A percentile compares a stretch with the other conserved stretches of the same genome.
Evolutionary conservation across 805 yeast species (phyloP).

Genomic region (Candida dajiaensis): DNA sequence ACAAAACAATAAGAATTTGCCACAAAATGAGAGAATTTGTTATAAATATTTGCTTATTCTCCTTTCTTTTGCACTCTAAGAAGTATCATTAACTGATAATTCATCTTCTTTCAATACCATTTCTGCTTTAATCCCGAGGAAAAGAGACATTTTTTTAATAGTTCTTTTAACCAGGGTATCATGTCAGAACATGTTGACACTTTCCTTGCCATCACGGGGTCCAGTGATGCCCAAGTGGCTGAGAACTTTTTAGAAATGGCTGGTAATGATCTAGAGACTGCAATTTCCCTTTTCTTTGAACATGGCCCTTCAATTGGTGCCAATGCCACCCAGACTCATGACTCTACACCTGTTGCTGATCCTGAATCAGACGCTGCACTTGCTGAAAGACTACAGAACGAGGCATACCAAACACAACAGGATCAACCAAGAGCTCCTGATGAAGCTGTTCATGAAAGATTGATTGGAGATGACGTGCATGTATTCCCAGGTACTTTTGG

Average conservation of each 20-base stretch:
- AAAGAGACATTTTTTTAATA: neutral
- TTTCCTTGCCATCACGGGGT: constrained; percentile 81
- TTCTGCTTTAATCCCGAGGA: neutral
- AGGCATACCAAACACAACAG: constrained; percentile 37
- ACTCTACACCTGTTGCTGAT: constrained; percentile 3
- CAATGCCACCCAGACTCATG: constrained; percentile 4
- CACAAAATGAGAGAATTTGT: neutral
- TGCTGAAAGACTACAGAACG: constrained; percentile 59
- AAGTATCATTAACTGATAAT: neutral
- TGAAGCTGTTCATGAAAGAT: constrained; percentile 70
- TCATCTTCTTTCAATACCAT: neutral
- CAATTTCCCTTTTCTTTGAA: constrained; percentile 80
- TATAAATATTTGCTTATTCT: too few relatives aligned
- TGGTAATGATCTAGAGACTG: constrained; percentile 72
- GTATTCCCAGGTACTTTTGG: constrained; percentile 31
- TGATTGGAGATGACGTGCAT: constrained; percentile 45
- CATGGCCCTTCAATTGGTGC: constrained; percentile 35
- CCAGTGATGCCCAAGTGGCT: constrained; percentile 62
- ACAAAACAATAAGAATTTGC: neutral
- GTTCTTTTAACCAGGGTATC: neutral
- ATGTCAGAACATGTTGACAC: constrained; percentile 52
- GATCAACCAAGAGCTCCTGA: constrained; percentile 55
- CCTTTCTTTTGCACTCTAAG: too few relatives aligned
- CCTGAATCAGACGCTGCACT: constrained; percentile 40
- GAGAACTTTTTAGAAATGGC: constrained; percentile 73